Conservation (phyloP, 2,329 filamentous ascomycete species). For the Phialemonium atrogriseum region DNA sequence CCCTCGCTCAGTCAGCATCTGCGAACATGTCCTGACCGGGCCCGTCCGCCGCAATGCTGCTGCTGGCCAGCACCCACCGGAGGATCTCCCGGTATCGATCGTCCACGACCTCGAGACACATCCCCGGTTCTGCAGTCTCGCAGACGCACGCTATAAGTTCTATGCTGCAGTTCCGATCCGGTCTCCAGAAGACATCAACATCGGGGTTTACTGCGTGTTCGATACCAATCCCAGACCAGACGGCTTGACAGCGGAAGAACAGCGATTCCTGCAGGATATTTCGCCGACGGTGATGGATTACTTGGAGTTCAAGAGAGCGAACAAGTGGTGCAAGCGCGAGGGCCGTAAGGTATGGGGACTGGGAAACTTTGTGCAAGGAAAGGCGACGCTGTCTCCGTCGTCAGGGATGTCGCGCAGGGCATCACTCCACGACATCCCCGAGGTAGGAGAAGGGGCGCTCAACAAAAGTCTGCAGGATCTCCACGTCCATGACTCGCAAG, state of each 20-base stretch:
- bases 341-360: constrained; percentile 26
- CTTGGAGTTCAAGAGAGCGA: constrained; percentile 21
- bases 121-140: constrained; percentile 17
- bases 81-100: constrained; percentile 22
- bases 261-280: constrained; percentile 17
- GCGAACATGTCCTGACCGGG: constrained; percentile 18
- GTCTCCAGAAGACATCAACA: constrained; percentile 29
- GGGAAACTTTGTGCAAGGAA: constrained; percentile 13
- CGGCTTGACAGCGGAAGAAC: constrained; percentile 18
- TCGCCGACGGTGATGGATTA: constrained; percentile 25
- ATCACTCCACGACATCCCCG: constrained; percentile 9
- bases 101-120: constrained; percentile 24
- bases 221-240: constrained; percentile 15
- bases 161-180: constrained; percentile 34
- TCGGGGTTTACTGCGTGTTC: constrained; percentile 31
- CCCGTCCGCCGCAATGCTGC: constrained; percentile 1
- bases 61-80: constrained; percentile 5
- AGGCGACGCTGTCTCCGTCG: constrained; percentile 12
- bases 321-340: constrained; percentile 18
- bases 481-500: too few species aligned
- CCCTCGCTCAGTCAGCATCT: constrained; percentile 19
- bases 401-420: constrained; percentile 6
- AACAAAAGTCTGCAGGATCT: constrained; percentile 12
- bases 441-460: constrained; percentile 11
- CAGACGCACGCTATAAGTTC: constrained; percentile 20